A percentile compares a stretch with the other conserved stretches of the same genome.
Conservation (phyloP, 768 basidiomycete genomes). For the Steccherinum ochraceum region DNA sequence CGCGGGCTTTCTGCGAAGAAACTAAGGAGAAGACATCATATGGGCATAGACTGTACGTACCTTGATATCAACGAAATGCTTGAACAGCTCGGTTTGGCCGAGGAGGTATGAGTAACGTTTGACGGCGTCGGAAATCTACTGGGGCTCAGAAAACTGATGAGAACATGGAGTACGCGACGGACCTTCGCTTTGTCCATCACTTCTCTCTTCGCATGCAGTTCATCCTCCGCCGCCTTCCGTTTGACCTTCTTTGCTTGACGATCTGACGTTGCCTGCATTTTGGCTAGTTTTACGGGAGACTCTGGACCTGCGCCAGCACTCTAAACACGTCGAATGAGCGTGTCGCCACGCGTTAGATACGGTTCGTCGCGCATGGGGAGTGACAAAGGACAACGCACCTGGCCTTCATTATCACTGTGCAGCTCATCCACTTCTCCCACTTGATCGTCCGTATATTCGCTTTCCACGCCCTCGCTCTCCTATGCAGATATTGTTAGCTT, state of each 20-base stretch:
- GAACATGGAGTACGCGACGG: constrained; percentile 4
- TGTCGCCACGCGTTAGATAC: constrained; percentile 10
- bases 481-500: constrained; percentile 23
- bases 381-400: constrained; percentile 20
- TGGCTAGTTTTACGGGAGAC: constrained; percentile 23
- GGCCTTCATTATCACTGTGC: constrained; percentile 43
- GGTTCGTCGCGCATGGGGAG: neutral
- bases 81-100: constrained; percentile 96
- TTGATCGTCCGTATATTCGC: constrained; percentile 58
- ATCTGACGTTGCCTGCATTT: constrained; percentile 32
- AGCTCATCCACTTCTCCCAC: constrained; percentile 20
- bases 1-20: constrained; percentile 64
- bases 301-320: constrained; percentile 32
- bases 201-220: constrained; percentile 63
- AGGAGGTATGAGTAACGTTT: constrained; percentile 97
- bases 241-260: constrained; percentile 42
- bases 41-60: constrained; percentile 30
- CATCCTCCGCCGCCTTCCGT: constrained; percentile 64
- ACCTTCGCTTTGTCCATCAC: constrained; percentile 90
- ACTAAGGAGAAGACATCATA: neutral
- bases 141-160: no score
- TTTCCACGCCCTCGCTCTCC: constrained; percentile 68
- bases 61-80: constrained; percentile 97
- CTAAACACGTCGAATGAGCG: constrained; percentile 10
- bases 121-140: constrained; percentile 83